Evolutionary conservation across 2,329 filamentous ascomycete species (phyloP).

Genomic region (Parascedosporium putredinis): DNA sequence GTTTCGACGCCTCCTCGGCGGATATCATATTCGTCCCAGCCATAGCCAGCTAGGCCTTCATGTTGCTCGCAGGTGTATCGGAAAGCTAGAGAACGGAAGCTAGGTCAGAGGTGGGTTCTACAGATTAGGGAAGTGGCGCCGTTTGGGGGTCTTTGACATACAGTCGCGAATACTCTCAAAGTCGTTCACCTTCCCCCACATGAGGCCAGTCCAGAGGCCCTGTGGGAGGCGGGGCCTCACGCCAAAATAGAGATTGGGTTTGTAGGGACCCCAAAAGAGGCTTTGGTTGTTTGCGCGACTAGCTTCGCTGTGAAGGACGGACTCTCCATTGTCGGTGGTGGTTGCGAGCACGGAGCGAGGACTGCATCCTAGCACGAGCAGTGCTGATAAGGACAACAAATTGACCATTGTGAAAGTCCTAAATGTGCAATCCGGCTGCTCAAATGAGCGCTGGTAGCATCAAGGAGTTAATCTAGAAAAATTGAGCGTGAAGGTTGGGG

Average conservation of each 20-base stretch:
- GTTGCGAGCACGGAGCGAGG: background rate
- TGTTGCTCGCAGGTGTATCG: conserved; percentile 94
- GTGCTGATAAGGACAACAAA: background rate
- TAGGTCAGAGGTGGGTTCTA: background rate
- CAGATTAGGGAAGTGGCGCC: conserved; percentile 41
- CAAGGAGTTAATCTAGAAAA: background rate
- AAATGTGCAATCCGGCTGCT: conserved; percentile 1
- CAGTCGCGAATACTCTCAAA: conserved; percentile 66
- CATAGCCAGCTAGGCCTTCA: conserved; percentile 88
- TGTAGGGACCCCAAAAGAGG: conserved; percentile 91
- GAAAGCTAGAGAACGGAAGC: conserved; percentile 46
- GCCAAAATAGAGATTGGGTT: conserved; percentile 90
- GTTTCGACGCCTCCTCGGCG: conserved; percentile 78
- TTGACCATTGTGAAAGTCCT: background rate
- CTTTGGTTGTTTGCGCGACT: conserved; percentile 62
- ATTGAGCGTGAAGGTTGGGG: background rate
- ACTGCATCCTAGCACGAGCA: background rate
- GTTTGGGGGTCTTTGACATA: too few relatives aligned
- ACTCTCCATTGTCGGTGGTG: conserved; percentile 19
- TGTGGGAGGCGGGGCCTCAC: conserved; percentile 72
- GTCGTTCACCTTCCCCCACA: conserved; percentile 81
- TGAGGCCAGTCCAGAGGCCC: conserved; percentile 69
- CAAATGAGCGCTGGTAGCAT: background rate
- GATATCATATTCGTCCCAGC: conserved; percentile 95
- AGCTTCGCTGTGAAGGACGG: conserved; percentile 37